Evolutionary conservation across 2,329 filamentous ascomycete genomes (phyloP), one percentile per base, ranked within the genome.

Genomic region (Albifimbria verrucaria): DNA sequence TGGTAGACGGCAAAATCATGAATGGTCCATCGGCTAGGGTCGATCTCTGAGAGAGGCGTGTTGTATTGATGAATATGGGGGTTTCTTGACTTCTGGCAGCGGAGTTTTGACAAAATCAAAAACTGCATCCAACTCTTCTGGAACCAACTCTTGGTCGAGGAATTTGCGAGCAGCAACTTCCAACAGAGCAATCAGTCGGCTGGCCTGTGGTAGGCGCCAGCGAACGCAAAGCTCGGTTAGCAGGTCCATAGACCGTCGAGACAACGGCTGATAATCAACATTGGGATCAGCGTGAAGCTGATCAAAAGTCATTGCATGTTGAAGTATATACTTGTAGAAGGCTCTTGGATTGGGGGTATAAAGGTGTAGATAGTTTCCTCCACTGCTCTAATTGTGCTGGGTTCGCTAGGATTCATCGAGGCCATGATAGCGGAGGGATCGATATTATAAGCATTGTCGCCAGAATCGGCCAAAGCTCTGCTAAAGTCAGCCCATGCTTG

Each of bases 101-200:
- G 88, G 82, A 50, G 86, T 82, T 67, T 97, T 97, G 59, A 90
- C 80, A 62, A 88, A 87, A 47, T 89, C 86, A 69, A 97, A 96
- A 10, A 90, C 87, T 36, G 84, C 81, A 71, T 96, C 92, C 48
- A 97, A 74, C 48, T 90, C 92, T 61, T 93, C 87, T 12, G 94
- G 82, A 15, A 83, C 81, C 53, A 96, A 85, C 63, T 96, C 89
- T 59, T 90, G 86, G 59, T 96, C 88, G 45, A 91, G 75, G 65
- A 92, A 97, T 68, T 94, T 94, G 62, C 92, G 88, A 21, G 87
- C 82, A 7, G 91, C 82, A 52, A 95, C 89, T 72, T 97, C 94
- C 32, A 97, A 74, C 62, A 96, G 87, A 6, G 93, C 73, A 6
- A 96, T 85, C 49, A 91, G 79, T 44, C 92, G 83, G 3, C 91